phyloP scores from a whole-genome alignment of 306 rosid genomes.

The Prunus salicina region DNA sequence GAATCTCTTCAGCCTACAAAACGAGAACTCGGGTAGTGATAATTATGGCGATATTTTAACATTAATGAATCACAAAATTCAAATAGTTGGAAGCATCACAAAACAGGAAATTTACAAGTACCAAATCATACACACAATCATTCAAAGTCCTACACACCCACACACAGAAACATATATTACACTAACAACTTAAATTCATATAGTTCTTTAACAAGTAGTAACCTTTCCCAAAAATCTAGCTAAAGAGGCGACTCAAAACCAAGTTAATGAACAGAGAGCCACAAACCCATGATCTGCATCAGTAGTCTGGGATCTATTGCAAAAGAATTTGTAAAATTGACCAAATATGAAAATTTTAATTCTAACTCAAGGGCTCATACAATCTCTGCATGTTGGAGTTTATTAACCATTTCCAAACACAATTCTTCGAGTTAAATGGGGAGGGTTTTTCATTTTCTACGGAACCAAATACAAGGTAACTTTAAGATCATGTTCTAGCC shows the following conservation, averaged over 20 bases:
- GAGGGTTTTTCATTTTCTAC: neutral
- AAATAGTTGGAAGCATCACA: neutral
- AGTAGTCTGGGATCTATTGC: neutral
- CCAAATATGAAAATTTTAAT: neutral
- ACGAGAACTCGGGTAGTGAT: neutral
- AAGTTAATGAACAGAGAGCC: neutral
- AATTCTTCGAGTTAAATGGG: neutral
- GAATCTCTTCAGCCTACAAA: slow-evolving; percentile 58
- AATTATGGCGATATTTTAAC: neutral
- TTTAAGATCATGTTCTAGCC: neutral
- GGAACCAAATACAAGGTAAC: neutral
- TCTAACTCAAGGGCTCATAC: neutral
- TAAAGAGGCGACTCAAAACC: neutral
- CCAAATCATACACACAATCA: neutral
- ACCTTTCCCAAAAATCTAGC: neutral
- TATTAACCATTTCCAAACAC: neutral
- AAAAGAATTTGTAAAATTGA: neutral
- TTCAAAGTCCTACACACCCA: neutral
- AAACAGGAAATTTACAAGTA: neutral
- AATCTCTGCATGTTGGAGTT: neutral
- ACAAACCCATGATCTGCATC: neutral
- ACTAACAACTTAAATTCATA: neutral
- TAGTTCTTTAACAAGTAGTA: neutral
- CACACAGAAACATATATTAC: neutral
- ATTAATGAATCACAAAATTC: neutral